A percentile compares a stretch with the other conserved stretches of the same genome.
These are phyloP conservation scores for Acanthamoeba healyi DNA, from an alignment of 208 protist genomes.

Conservation along the genomic window DNA sequence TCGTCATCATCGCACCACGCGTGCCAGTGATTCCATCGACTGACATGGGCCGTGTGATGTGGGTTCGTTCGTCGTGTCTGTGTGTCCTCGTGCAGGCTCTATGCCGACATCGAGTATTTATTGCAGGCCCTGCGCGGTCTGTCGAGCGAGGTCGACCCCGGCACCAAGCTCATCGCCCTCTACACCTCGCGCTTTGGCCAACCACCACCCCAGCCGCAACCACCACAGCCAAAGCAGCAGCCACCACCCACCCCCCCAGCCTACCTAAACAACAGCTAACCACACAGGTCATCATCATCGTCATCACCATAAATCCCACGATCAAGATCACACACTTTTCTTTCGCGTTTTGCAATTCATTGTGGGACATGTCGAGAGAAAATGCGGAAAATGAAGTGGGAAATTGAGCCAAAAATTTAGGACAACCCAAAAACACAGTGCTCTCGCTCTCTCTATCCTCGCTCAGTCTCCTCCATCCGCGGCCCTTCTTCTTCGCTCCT, in stretches of 20 bases:
- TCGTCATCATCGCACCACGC: neutral
- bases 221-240: neutral
- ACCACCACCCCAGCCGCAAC: neutral
- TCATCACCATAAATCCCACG: no score
- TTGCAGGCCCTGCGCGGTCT: neutral
- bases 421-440: neutral
- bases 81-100: neutral
- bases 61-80: neutral
- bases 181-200: conserved; percentile 7
- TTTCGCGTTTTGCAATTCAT: no score
- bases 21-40: no score
- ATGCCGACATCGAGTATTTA: conserved; percentile 50
- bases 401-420: neutral
- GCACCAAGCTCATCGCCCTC: conserved; percentile 12
- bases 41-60: neutral
- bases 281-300: no score
- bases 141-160: conserved; percentile 46
- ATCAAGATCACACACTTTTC: no score
- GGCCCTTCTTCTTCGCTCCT: neutral
- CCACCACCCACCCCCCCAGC: neutral
- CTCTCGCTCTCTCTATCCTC: neutral
- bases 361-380: conserved; percentile 2
- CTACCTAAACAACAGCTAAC: no score
- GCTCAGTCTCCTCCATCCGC: neutral
- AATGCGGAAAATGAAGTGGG: no score